Evolutionary conservation across 108 stramenopile species (phyloP), one percentile per base, ranked within the genome.

Genomic region (Discostella stelligeroides): DNA sequence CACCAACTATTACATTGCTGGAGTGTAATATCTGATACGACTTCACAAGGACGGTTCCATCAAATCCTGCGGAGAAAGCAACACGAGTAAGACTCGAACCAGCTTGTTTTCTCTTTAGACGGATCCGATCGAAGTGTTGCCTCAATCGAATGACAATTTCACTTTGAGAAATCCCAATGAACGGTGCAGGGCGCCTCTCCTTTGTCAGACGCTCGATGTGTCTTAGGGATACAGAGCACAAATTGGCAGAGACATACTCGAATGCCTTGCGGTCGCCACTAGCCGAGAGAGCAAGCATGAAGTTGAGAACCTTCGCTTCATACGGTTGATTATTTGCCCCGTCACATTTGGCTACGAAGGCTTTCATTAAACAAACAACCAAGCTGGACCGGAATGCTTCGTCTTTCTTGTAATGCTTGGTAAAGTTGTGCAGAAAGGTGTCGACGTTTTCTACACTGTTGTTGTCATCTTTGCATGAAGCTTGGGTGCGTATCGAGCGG

Each of bases 1-100:
- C 69, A 20, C 69, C 69, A 25, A 70, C 59, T 14, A 70, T 24
- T 2, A 28, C 60, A 59, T 43, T 60, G 41, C 41, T 14, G 4
- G 20, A 21, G 34, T 34, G 34, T 6, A 34, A 18, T 3, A 51
- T 24, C 59, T 60, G 59, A 9, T n/a, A 60, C 10, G 42, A 18
- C 21, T 24, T 29, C 59, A 60, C 27, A 4, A 60, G 42, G 5
- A 18, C 21, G 20, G 59, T 60, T 24, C 25, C 59, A 21, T 60
- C 59, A 60, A 60, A 24, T 4, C 59, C 59, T 37, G 27, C 59
- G 23, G 59, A 38, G 20, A 60, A 60, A 24, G 29, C 59, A 41
- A 60, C 29, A n/a, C 4, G 21, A 10, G 7, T 24, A 4, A 3
- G 23, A 17, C 11, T 9, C 21, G 6, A 34, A 34, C 50, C 23